Evolutionary conservation across 2,329 filamentous ascomycete species (phyloP), one percentile per base, ranked within the genome.

Genomic region (Xylaria sp.): DNA sequence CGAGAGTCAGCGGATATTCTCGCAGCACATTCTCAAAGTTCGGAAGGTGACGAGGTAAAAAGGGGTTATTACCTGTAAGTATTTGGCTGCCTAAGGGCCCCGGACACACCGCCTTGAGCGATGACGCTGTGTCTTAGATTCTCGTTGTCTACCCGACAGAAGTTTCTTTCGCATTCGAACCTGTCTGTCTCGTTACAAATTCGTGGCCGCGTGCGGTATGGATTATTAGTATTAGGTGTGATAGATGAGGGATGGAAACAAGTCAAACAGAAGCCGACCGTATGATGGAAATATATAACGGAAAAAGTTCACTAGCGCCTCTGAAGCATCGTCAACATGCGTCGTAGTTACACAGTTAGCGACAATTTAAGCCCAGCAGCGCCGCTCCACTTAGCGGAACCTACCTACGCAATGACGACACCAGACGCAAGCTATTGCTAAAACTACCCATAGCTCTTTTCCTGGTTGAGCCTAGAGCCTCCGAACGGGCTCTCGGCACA

Each of bases 331-430:
- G 20, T 18, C 41, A 59, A 45, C 18, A 18, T 45, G 48, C 48
- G 28, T 52, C 8, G 46, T 52, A 9, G 18, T 52, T 52, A 20
- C 30, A 48, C 48, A n/a, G 18, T 20, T 48, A 28, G 28, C 48
- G 48, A 32, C 25, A 32, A 52, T 52, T 30, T 18, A 36, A 55
- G n/a, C 55, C 12, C 25, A 32, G 15, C 34, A 15, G 34, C 34
- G 3, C 39, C 39, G 45, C 36, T 10, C 36, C 53, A 53, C 50
- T 53, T 8, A n/a, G 50, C 48, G 8, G 34, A 30, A 9, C 20
- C 43, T 18, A n/a, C n/a, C n/a, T n/a, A n/a, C n/a, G n/a, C n/a
- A 10, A 60, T 60, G 57, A 59, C 57, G 57, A 48, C 57, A 59
- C 41, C 30, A 28, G n/a, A 13, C 28, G 20, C 41, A 23, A 23